These are phyloP conservation scores for Groenewaldozyma auringiensis DNA, from an alignment of 1,139 yeast genomes.

Conservation along the genomic window DNA sequence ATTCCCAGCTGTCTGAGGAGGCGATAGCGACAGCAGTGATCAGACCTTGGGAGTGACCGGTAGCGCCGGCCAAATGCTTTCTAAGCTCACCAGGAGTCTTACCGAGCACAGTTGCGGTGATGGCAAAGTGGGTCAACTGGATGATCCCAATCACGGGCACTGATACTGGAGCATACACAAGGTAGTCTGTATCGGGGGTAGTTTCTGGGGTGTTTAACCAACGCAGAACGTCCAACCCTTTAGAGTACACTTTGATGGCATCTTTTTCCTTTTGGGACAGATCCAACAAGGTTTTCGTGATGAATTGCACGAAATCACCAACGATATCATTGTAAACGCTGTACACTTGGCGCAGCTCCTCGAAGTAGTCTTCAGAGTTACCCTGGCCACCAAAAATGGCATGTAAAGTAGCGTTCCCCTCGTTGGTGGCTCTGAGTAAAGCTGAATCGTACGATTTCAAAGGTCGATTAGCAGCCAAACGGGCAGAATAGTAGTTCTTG, in stretches of 20 bases:
- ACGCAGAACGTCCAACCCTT: conserved; percentile 78
- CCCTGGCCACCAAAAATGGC: conserved; percentile 99
- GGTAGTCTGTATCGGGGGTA: conserved; percentile 85
- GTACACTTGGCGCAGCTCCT: conserved; percentile 84
- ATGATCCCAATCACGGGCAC: conserved; percentile 95
- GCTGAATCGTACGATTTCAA: conserved; percentile 55
- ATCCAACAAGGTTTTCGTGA: conserved; percentile 59
- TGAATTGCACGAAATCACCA: conserved; percentile 58
- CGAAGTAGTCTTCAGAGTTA: conserved; percentile 94
- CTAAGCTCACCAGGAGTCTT: conserved; percentile 85
- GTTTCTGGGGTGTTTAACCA: conserved; percentile 83
- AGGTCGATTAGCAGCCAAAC: conserved; percentile 43
- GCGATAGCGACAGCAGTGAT: conserved; percentile 91
- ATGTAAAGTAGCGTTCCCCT: conserved; percentile 51
- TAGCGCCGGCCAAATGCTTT: conserved; percentile 66
- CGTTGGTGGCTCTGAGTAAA: conserved; percentile 52
- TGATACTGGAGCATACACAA: conserved; percentile 85
- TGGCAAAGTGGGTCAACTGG: conserved; percentile 87
- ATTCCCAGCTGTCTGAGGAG: conserved; percentile 77
- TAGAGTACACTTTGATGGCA: conserved; percentile 83
- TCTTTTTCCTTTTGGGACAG: conserved; percentile 68
- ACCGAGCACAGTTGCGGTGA: conserved; percentile 79
- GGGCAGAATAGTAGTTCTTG: conserved; percentile 58
- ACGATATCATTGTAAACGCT: conserved; percentile 68
- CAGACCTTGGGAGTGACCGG: conserved; percentile 98